phyloP scores from a whole-genome alignment of 2,329 filamentous ascomycete genomes.

The Rhinocladiella mackenziei region DNA sequence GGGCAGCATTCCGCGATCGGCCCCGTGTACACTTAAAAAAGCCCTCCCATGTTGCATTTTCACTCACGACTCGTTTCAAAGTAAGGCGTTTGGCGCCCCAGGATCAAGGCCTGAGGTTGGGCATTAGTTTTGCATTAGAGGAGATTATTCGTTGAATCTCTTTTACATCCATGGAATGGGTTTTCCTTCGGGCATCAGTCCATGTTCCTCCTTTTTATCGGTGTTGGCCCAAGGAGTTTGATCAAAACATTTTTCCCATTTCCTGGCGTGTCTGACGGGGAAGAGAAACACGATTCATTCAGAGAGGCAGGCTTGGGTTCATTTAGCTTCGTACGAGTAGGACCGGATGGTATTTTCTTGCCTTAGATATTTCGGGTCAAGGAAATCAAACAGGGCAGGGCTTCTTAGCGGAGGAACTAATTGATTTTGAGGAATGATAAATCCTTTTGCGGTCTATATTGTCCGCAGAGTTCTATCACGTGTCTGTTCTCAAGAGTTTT shows the following conservation, averaged over 20 bases:
- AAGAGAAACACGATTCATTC: too few species aligned
- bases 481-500: too few species aligned
- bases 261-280: too few species aligned
- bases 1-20: slow-evolving; percentile 12
- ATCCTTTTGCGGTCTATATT: neutral
- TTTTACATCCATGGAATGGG: neutral
- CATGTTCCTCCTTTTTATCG: neutral
- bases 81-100: slow-evolving; percentile 26
- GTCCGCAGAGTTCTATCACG: too few species aligned
- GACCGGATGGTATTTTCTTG: neutral
- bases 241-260: too few species aligned
- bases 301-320: too few species aligned
- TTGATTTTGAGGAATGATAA: slow-evolving; percentile 1
- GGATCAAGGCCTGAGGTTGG: slow-evolving; percentile 9
- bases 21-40: slow-evolving; percentile 29
- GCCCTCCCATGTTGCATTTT: slow-evolving; percentile 24
- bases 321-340: too few species aligned
- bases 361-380: neutral
- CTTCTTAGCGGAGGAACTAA: slow-evolving; percentile 2
- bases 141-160: slow-evolving; percentile 8
- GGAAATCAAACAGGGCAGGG: too few species aligned
- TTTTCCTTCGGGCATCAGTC: neutral
- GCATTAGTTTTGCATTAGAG: slow-evolving; percentile 7
- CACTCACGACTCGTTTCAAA: slow-evolving; percentile 22
- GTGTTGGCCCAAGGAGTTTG: too few species aligned